These are phyloP conservation scores for Saitozyma sp. DNA, from an alignment of 768 basidiomycete species.

Conservation along the genomic window DNA sequence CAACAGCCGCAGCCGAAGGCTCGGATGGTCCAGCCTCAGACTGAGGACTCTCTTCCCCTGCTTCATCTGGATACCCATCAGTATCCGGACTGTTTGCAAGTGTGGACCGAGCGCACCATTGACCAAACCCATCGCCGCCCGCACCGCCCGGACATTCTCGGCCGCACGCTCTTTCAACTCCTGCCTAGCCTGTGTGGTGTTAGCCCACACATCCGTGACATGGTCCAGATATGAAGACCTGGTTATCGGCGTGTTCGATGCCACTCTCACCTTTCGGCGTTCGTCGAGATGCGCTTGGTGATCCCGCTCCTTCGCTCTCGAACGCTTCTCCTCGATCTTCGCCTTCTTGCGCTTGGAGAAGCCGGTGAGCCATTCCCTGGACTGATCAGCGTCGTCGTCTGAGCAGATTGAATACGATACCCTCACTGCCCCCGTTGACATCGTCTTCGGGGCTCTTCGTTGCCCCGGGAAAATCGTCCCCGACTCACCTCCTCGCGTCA, in stretches of 20 bases:
- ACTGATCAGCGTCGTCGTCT: not conserved
- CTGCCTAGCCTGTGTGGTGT: constrained; percentile 64
- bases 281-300: constrained; percentile 71
- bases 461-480: no score
- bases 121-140: constrained; percentile 60
- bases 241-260: not conserved
- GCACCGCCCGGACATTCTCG: constrained; percentile 74
- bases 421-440: no score
- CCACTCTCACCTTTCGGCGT: constrained; percentile 68
- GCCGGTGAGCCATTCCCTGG: constrained; percentile 85
- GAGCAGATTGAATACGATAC: not conserved
- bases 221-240: not conserved
- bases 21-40: constrained; percentile 29
- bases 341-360: constrained; percentile 90
- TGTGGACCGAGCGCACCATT: not conserved
- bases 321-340: constrained; percentile 72
- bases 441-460: no score
- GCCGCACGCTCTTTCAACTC: constrained; percentile 73
- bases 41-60: constrained; percentile 16
- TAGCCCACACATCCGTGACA: not conserved
- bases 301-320: constrained; percentile 72
- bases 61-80: not conserved
- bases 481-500: constrained; percentile 67
- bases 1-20: constrained; percentile 31
- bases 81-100: constrained; percentile 21